Conservation (phyloP, 352 stramenopile species). For the Aphanomyces stellatus region DNA sequence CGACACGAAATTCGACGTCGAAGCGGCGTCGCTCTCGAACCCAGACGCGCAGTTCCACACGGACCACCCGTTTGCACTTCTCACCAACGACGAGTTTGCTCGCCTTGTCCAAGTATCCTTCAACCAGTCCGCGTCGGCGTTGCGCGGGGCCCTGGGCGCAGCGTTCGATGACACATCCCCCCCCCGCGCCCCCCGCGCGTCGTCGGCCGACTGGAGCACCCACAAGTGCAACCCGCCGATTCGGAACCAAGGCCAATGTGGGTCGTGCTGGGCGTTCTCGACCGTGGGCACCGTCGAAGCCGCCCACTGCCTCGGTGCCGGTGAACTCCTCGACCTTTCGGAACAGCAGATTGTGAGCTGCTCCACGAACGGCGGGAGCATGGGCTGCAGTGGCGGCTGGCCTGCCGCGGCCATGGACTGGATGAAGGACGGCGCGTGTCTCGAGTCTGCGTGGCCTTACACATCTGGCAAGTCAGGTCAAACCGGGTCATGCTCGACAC, state of each 20-base stretch:
- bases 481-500: conserved; percentile 21
- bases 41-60: conserved; percentile 53
- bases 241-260: conserved; percentile 33
- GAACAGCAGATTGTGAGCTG: conserved; percentile 71
- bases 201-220: conserved; percentile 19
- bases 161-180: no score
- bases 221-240: conserved; percentile 21
- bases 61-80: conserved; percentile 59
- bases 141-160: no score
- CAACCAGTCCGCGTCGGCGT: not conserved
- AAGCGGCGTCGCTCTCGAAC: conserved; percentile 17
- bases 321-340: conserved; percentile 28
- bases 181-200: not conserved
- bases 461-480: conserved; percentile 20
- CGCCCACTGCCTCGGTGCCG: conserved; percentile 22
- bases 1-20: not conserved
- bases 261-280: conserved; percentile 39
- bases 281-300: conserved; percentile 27
- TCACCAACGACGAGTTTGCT: conserved; percentile 61
- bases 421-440: conserved; percentile 25
- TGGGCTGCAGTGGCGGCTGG: conserved; percentile 52
- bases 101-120: conserved; percentile 24
- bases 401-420: conserved; percentile 52
- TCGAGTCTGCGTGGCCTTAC: conserved; percentile 15
- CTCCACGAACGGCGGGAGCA: conserved; percentile 29